phyloP scores from a whole-genome alignment of 1,284 basidiomycete species.

The Cutaneotrichosporon spelunceum region DNA sequence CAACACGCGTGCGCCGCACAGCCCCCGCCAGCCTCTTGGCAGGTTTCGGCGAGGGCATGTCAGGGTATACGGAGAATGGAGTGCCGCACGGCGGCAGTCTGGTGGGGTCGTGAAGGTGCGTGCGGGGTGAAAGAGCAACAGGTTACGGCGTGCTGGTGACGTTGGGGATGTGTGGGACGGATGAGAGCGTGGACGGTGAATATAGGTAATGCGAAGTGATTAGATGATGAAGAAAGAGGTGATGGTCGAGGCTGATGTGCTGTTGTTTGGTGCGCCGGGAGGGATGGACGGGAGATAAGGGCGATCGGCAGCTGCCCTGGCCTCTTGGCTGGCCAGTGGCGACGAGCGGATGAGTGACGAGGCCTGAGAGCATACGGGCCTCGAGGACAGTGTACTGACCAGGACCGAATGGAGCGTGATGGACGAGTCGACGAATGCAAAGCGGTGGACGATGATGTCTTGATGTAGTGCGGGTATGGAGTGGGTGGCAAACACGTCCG shows the following conservation, averaged over 20 bases:
- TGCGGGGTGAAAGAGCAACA: background rate
- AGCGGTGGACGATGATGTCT: too few relatives aligned
- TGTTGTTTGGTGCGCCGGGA: background rate
- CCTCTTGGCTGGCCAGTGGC: background rate
- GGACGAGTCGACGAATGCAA: background rate
- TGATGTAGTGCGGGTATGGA: background rate
- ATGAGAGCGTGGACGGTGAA: background rate
- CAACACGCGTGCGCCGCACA: background rate
- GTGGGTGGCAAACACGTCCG: background rate
- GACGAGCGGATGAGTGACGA: background rate
- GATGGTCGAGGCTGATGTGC: background rate
- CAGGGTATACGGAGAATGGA: background rate
- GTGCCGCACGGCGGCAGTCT: background rate
- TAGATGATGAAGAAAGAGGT: background rate
- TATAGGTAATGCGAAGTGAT: background rate
- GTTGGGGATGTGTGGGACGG: background rate
- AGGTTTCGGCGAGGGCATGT: background rate
- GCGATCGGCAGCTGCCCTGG: background rate
- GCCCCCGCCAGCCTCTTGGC: background rate
- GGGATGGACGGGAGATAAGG: background rate
- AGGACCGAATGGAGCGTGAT: background rate
- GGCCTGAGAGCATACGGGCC: background rate
- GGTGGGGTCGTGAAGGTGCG: background rate
- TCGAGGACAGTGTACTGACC: background rate
- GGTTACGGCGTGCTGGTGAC: too few relatives aligned